Evolutionary conservation across 2,329 filamentous ascomycete genomes (phyloP), one percentile per base, ranked within the genome.

Genomic region (Phaeosphaeria sp.): DNA sequence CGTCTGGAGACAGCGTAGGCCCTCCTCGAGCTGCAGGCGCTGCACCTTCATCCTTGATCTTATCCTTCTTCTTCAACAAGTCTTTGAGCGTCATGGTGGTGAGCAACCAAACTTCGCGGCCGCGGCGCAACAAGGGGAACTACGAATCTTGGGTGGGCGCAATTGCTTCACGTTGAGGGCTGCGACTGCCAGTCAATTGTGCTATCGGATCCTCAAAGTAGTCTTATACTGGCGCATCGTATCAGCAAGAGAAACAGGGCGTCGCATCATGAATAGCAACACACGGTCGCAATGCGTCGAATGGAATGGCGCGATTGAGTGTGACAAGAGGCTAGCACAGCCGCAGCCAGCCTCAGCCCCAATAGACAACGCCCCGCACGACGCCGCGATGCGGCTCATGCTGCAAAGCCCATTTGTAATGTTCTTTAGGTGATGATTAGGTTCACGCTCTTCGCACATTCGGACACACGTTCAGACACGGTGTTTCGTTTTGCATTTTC

Each of bases 21-120:
- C 65, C 60, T 39, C 57, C 58, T 13, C 63, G 55, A 17, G 64
- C 56, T 15, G 66, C 52, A 5, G 68, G 67, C 39, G 69, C 66
- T 22, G 77, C 74, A 55, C 78, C 74, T 58, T 75, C 78, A 51
- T 83, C 75, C 67, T 81, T 85, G 41, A 87, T 84, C 83, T 60
- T 71, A 42, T 87, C 84, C 69, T 87, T 87, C 79, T 87, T 89
- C 74, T 85, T 87, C 56, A 90, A 78, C 25, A 89, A 74, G 65
- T 87, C 83, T 71, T 82, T 83, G 59, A 89, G 77, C 60, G 85
- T 80, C 84, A 89, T 89, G 64, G 72, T 82, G 55, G 36, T 60
- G 55, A 51, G 50, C 47, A 55, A 56, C 56, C 18, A 56, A 44
- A 53, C 52, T 51, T 58, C 55, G 64, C 55, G 56, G 55, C 57